A percentile compares a stretch with the other conserved stretches of the same genome.
phyloP scores from a whole-genome alignment of 1,284 basidiomycete species.

The Cryptococcus sp. region DNA sequence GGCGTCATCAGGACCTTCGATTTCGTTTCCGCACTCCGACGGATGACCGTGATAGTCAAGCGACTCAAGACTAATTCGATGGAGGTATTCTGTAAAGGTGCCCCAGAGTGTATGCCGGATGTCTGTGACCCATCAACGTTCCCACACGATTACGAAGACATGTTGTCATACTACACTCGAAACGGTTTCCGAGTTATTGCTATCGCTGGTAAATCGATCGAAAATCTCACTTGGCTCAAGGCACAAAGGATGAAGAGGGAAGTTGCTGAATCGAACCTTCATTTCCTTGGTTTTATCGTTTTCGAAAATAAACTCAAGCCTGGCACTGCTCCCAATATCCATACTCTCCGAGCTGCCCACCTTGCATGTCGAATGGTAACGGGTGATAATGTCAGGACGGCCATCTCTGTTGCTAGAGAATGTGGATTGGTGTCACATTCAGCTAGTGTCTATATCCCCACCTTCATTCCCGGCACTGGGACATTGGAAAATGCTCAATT shows the following conservation, averaged over 20 bases:
- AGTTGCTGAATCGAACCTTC: constrained; percentile 85
- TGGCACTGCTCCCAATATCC: constrained; percentile 86
- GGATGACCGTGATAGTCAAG: constrained; percentile 99
- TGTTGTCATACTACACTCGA: constrained; percentile 94
- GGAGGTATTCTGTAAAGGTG: constrained; percentile 98
- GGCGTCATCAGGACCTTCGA: constrained; percentile 96
- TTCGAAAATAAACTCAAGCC: constrained; percentile 99
- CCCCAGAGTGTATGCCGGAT: constrained; percentile 94
- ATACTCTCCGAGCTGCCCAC: constrained; percentile 81
- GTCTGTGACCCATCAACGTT: constrained; percentile 88
- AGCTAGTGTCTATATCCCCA: constrained; percentile 85
- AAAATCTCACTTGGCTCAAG: constrained; percentile 92
- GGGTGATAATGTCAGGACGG: constrained; percentile 94
- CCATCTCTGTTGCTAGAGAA: constrained; percentile 94
- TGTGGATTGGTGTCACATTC: constrained; percentile 85
- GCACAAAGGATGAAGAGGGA: constrained; percentile 97
- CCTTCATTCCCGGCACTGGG: constrained; percentile 74
- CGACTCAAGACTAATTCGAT: constrained; percentile 87
- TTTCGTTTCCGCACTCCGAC: constrained; percentile 84
- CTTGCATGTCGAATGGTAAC: constrained; percentile 97
- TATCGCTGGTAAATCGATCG: constrained; percentile 92
- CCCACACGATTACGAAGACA: constrained; percentile 93
- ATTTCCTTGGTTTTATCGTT: constrained; percentile 92
- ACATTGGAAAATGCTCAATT: constrained; percentile 63
- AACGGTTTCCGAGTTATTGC: constrained; percentile 98